phyloP scores from a whole-genome alignment of 2,329 filamentous ascomycete genomes.

The Fusarium mexicanum region DNA sequence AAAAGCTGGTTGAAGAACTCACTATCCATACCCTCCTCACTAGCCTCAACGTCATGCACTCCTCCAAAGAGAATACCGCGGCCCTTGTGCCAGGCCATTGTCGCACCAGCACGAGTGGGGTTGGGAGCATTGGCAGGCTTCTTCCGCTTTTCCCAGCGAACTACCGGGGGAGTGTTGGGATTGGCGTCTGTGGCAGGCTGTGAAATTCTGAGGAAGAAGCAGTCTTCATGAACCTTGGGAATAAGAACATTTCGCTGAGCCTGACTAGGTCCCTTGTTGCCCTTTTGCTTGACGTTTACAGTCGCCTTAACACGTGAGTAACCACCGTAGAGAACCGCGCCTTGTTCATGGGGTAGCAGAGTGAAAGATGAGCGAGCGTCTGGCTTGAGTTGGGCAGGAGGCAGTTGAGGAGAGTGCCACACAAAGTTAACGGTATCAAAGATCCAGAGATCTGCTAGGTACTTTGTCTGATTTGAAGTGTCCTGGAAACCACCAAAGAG shows the following conservation, averaged over 20 bases:
- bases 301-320: conserved; percentile 90
- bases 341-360: conserved; percentile 87
- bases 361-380: conserved; percentile 93
- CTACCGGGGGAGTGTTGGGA: conserved; percentile 71
- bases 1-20: conserved; percentile 95
- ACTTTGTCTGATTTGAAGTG: conserved; percentile 93
- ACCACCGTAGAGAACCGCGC: conserved; percentile 90
- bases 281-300: conserved; percentile 63
- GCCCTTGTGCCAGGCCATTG: conserved; percentile 94
- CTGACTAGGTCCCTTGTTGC: conserved; percentile 66
- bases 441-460: conserved; percentile 92
- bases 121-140: conserved; percentile 88
- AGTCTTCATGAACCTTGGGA: conserved; percentile 92
- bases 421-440: conserved; percentile 90
- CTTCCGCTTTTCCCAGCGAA: conserved; percentile 94
- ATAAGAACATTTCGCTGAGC: conserved; percentile 79
- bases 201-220: conserved; percentile 87
- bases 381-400: conserved; percentile 84
- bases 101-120: conserved; percentile 85
- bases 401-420: conserved; percentile 82
- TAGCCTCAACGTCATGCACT: conserved; percentile 91
- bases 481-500: conserved; percentile 98
- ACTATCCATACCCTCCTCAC: conserved; percentile 93
- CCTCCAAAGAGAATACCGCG: conserved; percentile 94
- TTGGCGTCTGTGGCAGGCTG: conserved; percentile 75